phyloP scores from a whole-genome alignment of 2,329 filamentous ascomycete genomes.

The Tolypocladium nubicola region DNA sequence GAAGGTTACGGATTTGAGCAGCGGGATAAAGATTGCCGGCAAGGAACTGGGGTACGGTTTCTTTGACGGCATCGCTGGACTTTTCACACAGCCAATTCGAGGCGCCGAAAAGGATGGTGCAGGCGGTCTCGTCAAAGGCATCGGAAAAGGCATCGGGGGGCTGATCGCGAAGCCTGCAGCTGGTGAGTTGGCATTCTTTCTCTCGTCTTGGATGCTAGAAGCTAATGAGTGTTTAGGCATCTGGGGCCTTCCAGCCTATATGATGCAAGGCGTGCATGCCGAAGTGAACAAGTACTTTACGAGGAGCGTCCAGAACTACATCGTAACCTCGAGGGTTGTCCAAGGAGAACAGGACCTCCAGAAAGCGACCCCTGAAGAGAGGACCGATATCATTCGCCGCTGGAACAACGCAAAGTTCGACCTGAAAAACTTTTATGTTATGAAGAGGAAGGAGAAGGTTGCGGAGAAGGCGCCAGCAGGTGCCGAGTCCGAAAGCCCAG shows the following conservation, averaged over 20 bases:
- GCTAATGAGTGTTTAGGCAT: slow-evolving; percentile 29
- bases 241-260: slow-evolving; percentile 67
- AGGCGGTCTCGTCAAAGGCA: slow-evolving; percentile 61
- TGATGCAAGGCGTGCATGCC: slow-evolving; percentile 72
- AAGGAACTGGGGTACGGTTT: slow-evolving; percentile 70
- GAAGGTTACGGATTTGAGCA: slow-evolving; percentile 67
- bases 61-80: slow-evolving; percentile 70
- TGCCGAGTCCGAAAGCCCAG: slow-evolving; percentile 3
- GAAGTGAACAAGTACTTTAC: slow-evolving; percentile 63
- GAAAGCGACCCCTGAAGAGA: slow-evolving; percentile 44
- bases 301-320: slow-evolving; percentile 65
- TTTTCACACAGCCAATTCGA: slow-evolving; percentile 66
- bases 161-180: slow-evolving; percentile 73
- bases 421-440: slow-evolving; percentile 48
- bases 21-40: slow-evolving; percentile 66
- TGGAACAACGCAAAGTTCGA: slow-evolving; percentile 54
- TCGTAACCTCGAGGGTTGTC: slow-evolving; percentile 63
- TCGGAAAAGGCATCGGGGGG: slow-evolving; percentile 77
- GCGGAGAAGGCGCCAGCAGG: slow-evolving; percentile 20
- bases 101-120: slow-evolving; percentile 39
- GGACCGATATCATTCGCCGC: slow-evolving; percentile 49
- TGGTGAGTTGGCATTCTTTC: slow-evolving; percentile 35
- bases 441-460: slow-evolving; percentile 35
- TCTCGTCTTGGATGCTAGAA: background rate
- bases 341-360: slow-evolving; percentile 62